Evolutionary conservation across 306 rosid genomes (phyloP).

Genomic region (Citrullus mucosospermus): DNA sequence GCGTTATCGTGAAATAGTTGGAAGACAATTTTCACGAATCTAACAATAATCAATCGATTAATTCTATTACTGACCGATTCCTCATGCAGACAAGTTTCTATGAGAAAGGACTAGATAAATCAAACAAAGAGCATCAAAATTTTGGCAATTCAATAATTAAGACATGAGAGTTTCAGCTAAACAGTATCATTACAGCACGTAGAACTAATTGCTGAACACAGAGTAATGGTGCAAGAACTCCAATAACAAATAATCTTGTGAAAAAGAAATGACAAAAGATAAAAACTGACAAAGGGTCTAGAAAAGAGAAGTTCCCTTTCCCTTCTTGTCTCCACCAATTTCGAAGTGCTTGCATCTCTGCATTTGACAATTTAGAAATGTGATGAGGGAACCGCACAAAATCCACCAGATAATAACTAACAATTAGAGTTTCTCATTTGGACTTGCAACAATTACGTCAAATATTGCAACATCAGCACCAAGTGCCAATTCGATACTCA

Average conservation of each 20-base stretch:
- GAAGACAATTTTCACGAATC: neutral
- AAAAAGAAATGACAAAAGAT: neutral
- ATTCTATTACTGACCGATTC: neutral
- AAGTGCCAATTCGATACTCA: neutral
- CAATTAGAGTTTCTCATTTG: neutral
- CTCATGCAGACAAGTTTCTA: neutral
- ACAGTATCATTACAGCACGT: neutral
- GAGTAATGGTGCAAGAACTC: neutral
- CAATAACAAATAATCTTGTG: neutral
- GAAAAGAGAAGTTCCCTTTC: conserved; percentile 35
- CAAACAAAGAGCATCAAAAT: neutral
- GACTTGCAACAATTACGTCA: too few relatives aligned
- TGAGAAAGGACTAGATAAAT: neutral
- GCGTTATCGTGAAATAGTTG: too few relatives aligned
- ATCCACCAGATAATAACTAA: neutral
- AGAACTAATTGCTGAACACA: neutral
- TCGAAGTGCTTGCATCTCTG: conserved; percentile 44
- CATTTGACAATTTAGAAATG: neutral
- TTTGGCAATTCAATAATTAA: neutral
- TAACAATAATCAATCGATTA: neutral
- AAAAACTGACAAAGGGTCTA: neutral
- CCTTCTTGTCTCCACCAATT: conserved; percentile 37
- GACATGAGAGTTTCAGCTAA: neutral
- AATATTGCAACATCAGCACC: neutral
- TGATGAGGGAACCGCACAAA: neutral